phyloP scores from a whole-genome alignment of 2,329 filamentous ascomycete genomes.

The Pseudogymnoascus sp. region DNA sequence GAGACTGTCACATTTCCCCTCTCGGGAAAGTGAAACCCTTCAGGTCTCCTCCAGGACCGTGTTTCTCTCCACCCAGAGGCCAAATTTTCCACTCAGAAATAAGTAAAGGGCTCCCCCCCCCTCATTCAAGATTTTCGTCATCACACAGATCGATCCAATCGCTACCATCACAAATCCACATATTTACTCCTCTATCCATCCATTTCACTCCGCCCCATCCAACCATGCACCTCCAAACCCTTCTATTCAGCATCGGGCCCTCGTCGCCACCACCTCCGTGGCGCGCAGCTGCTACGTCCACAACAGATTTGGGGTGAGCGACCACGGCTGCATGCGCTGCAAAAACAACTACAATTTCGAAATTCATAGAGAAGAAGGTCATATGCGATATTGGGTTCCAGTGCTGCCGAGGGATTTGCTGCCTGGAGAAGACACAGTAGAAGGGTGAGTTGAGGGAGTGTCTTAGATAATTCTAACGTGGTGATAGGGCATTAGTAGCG shows the following conservation, averaged over 20 bases:
- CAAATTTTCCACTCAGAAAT: not conserved
- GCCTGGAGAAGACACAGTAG: not conserved
- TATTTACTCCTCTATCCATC: not conserved
- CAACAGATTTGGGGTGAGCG: not conserved
- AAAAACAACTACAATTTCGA: not conserved
- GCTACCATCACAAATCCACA: not conserved
- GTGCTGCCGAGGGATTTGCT: not conserved
- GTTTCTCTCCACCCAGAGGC: not conserved
- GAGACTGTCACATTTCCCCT: not conserved
- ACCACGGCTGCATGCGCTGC: not conserved
- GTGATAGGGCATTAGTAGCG: not conserved
- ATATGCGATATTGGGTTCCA: not conserved
- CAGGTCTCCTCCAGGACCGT: no score
- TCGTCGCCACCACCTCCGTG: not conserved
- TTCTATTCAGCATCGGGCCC: not conserved
- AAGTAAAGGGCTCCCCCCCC: not conserved
- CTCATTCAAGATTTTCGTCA: not conserved
- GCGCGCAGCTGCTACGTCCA: not conserved
- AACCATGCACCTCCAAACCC: not conserved
- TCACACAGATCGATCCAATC: not conserved
- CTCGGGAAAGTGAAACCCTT: not conserved
- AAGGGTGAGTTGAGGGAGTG: not conserved
- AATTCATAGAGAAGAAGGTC: not conserved
- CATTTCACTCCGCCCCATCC: not conserved
- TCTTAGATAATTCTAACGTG: not conserved